Evolutionary conservation across 306 rosid species (phyloP), one percentile per base, ranked within the genome.

Genomic region (Pterocarpus macrocarpus): DNA sequence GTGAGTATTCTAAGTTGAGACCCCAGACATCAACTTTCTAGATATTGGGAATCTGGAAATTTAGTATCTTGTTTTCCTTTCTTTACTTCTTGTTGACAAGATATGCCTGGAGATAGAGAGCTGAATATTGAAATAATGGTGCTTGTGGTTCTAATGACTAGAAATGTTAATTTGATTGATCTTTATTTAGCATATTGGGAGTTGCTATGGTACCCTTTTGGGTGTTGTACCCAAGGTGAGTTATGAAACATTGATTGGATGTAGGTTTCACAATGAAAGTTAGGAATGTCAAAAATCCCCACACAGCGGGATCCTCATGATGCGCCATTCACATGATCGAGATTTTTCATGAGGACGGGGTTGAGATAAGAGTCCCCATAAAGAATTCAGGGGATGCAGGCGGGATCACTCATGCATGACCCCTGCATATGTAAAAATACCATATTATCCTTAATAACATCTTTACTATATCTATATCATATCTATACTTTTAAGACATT

Each of bases 31-130:
- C 39, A 17, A 13, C 17, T 68, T 76, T 44, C 8, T 52, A 32
- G 71, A 52, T 16, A 75, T 66, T 38, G 57, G 11, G 38, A 55
- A 7, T 62, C 76, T 30, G 43, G 59, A 28, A n/a, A 10, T 66
- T 79, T 22, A 45, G 66, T 39, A 5, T 55, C 55, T 3, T 2
- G 8, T 41, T 80, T 68, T 69, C n/a, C 14, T 14, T 59, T 36
- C 28, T 13, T 3, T 1, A 1, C 28, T 22, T 22, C 28, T 22
- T 22, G 28, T 1, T 65, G 34, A 16, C 8, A 10, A 64, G 17
- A 14, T 58, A 39, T 81, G 47, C 45, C 71, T 67, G 8, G 28
- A 34, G 30, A 39, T 32, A 36, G 68, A 8, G 15, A 47, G 13
- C 73, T 8, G 0, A 64, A 78, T 22, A 3, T 69, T 39, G 45